Conservation (phyloP, 495 filamentous ascomycete genomes). For the Amorphotheca resinae region DNA sequence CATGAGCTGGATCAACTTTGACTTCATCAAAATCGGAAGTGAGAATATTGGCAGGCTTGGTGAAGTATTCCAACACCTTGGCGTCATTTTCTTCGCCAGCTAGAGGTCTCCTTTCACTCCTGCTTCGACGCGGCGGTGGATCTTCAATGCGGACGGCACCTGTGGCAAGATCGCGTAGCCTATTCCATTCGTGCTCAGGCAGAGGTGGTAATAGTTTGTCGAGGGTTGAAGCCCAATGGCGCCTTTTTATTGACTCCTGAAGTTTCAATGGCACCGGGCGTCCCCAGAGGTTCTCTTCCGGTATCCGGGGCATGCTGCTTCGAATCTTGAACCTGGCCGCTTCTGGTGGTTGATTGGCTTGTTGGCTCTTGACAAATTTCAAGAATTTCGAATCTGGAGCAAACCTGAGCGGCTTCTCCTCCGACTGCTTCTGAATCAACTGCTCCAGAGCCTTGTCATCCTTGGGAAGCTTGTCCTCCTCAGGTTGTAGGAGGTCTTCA, state of each 20-base stretch:
- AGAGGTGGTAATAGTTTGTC: constrained; percentile 58
- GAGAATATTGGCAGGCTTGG: not conserved
- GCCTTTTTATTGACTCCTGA: constrained; percentile 41
- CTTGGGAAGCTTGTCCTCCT: constrained; percentile 10
- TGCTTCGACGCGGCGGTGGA: constrained; percentile 4
- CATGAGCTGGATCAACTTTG: not conserved
- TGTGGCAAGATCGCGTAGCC: constrained; percentile 43
- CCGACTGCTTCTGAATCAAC: constrained; percentile 1
- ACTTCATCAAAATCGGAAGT: not conserved
- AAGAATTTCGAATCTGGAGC: constrained; percentile 12
- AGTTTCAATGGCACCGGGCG: constrained; percentile 40
- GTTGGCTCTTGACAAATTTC: constrained; percentile 18
- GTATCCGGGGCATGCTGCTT: constrained; percentile 37
- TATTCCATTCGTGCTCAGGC: constrained; percentile 48
- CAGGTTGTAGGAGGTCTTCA: constrained; percentile 1
- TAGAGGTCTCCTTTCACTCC: not conserved
- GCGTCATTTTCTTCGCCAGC: not conserved
- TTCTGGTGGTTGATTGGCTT: constrained; percentile 15
- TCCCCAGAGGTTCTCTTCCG: constrained; percentile 51
- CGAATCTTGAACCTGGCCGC: constrained; percentile 21
- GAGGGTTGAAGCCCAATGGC: constrained; percentile 46
- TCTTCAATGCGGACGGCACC: constrained; percentile 20
- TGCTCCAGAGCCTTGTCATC: constrained; percentile 3
- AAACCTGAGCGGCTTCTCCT: not conserved
- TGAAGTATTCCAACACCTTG: constrained; percentile 1